A percentile compares a stretch with the other conserved stretches of the same genome.
These are phyloP conservation scores for Allomyces javanicus DNA, from an alignment of 192 early-diverging fungal genomes.

Conservation along the genomic window DNA sequence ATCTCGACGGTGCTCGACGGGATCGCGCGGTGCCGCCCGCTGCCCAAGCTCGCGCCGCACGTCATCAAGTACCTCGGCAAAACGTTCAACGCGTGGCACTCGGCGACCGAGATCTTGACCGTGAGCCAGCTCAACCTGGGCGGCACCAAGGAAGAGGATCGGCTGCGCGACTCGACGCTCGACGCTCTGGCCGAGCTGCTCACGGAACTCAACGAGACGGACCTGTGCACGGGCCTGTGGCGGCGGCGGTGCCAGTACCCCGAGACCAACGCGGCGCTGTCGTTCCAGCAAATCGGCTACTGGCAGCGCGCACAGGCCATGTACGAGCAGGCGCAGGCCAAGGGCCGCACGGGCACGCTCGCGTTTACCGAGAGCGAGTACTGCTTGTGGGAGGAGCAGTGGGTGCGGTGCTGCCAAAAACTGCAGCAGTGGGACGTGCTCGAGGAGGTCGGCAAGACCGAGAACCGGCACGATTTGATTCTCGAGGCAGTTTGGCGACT, in stretches of 20 bases:
- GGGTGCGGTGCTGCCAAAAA: slow-evolving; percentile 73
- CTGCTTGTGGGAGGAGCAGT: slow-evolving; percentile 91
- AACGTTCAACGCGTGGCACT: slow-evolving; percentile 82
- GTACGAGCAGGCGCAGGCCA: slow-evolving; percentile 83
- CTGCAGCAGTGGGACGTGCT: slow-evolving; percentile 97
- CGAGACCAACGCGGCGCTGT: slow-evolving; percentile 91
- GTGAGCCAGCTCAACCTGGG: slow-evolving; percentile 24
- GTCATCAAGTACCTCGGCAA: slow-evolving; percentile 84
- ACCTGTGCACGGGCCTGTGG: slow-evolving; percentile 88
- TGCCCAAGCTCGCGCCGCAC: slow-evolving; percentile 73
- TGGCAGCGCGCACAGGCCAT: slow-evolving; percentile 79
- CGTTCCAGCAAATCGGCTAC: slow-evolving; percentile 81
- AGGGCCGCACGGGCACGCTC: slow-evolving; percentile 62
- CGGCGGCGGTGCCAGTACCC: slow-evolving; percentile 63
- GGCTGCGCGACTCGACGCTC: slow-evolving; percentile 65
- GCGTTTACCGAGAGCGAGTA: slow-evolving; percentile 92
- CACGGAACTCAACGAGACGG: slow-evolving; percentile 57
- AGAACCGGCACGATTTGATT: slow-evolving; percentile 65
- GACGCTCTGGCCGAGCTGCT: slow-evolving; percentile 83
- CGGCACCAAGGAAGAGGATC: slow-evolving; percentile 60
- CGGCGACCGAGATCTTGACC: slow-evolving; percentile 66
- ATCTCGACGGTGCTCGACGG: slow-evolving; percentile 81
- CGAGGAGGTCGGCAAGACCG: slow-evolving; percentile 74
- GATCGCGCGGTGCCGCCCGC: slow-evolving; percentile 47
- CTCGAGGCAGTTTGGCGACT: slow-evolving; percentile 84